A percentile compares a stretch with the other conserved stretches of the same genome.
phyloP scores from a whole-genome alignment of 129 eudicot genomes.

The Sambucus nigra region DNA sequence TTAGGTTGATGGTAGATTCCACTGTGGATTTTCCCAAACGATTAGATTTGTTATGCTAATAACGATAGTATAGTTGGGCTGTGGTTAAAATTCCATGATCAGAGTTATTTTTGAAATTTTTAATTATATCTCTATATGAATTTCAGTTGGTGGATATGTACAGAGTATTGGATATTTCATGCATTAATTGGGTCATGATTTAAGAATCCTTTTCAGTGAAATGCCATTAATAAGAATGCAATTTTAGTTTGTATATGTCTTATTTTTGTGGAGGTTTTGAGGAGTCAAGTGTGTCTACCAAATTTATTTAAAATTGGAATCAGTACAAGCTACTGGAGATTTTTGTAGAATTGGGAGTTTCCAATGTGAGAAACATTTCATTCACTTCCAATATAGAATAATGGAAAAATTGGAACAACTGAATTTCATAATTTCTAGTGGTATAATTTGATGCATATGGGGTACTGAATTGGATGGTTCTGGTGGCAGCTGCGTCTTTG shows the following conservation, averaged over 20 bases:
- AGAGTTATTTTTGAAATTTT: not conserved
- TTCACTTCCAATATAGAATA: not conserved
- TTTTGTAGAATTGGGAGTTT: too few species aligned
- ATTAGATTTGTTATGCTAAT: not conserved
- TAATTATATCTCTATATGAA: too few species aligned
- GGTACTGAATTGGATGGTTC: too few species aligned
- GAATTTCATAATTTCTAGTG: too few species aligned
- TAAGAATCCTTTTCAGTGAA: not conserved
- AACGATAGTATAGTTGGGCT: not conserved
- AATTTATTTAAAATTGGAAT: not conserved
- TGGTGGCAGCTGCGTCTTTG: too few species aligned
- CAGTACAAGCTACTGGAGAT: too few species aligned
- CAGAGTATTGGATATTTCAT: not conserved
- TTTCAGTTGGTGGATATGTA: not conserved
- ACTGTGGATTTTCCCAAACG: not conserved
- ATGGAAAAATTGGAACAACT: too few species aligned
- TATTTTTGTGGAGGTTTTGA: not conserved
- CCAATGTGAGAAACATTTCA: not conserved
- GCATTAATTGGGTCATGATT: not conserved
- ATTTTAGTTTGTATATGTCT: not conserved
- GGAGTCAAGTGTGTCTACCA: not conserved
- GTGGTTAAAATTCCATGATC: not conserved
- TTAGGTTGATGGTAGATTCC: not conserved
- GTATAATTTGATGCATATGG: too few species aligned
- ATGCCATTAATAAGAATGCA: not conserved